Conservation (phyloP, 2,329 filamentous ascomycete species). For the Aspergillus sp. region DNA sequence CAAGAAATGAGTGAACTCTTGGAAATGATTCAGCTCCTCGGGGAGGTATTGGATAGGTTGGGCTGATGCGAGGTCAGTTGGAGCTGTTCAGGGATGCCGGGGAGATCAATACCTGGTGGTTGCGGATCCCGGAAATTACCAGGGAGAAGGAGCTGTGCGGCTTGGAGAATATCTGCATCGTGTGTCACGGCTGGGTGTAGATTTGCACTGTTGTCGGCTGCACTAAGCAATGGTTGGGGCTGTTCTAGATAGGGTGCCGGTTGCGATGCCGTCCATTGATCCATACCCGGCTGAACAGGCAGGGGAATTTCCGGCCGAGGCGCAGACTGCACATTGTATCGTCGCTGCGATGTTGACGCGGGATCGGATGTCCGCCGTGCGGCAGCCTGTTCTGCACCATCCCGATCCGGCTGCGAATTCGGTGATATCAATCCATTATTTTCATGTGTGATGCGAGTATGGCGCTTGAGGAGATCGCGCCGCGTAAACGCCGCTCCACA, state of each 20-base stretch:
- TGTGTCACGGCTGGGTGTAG: constrained; percentile 26
- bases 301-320: constrained; percentile 22
- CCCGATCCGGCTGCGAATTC: constrained; percentile 26
- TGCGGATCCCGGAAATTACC: constrained; percentile 26
- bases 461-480: constrained; percentile 34
- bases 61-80: constrained; percentile 14
- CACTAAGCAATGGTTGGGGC: constrained; percentile 21
- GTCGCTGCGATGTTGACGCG: constrained; percentile 11
- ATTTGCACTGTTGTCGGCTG: constrained; percentile 10
- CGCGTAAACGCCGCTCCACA: constrained; percentile 37
- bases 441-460: constrained; percentile 33
- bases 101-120: constrained; percentile 4
- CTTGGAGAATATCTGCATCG: constrained; percentile 40
- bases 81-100: background rate
- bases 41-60: constrained; percentile 30
- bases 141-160: constrained; percentile 33
- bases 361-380: constrained; percentile 14
- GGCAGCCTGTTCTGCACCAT: constrained; percentile 15
- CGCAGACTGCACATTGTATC: constrained; percentile 14
- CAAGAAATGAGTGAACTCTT: constrained; percentile 36
- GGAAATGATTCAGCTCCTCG: constrained; percentile 34
- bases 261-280: constrained; percentile 28
- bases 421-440: constrained; percentile 28
- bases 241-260: constrained; percentile 26
- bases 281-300: constrained; percentile 19